Evolutionary conservation across 768 basidiomycete species (phyloP), one percentile per base, ranked within the genome.

Genomic region (Cyathus striatus): DNA sequence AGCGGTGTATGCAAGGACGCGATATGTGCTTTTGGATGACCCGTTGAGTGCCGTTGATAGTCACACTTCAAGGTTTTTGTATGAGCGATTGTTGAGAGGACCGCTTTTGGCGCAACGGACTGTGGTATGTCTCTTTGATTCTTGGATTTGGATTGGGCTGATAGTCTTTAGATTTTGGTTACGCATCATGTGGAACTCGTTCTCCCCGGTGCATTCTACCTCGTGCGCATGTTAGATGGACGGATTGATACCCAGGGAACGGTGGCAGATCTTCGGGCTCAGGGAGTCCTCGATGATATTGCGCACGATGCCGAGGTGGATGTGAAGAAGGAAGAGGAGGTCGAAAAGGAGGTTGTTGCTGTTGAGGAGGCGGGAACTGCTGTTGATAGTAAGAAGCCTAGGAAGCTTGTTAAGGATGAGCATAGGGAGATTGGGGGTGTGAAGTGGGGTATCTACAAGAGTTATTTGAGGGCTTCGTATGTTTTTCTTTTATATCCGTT

Each of bases 161-260:
- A 6, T 36, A 12, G 7, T 36, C 17, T 18, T 36, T 18, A 10
- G 20, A 57, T 58, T 12, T 68, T 86, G 4, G 88, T 92, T 23
- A 90, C 88, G 0, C 90, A 92, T 48, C 89, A 91, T 53, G 82
- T 91, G 22, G 86, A 90, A 40, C 75, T 93, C 1, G 82, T 91
- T 14, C 75, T 90, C 5, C 83, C 88, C 0, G 82, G 79, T 0
- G 77, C 85, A 0, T 55, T 81, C 51, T 89, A 89, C 51, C 63
- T 91, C 2, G 72, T 91, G 5, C 78, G 86, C 22, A 83, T 91
- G 75, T 69, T 88, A 1, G 88, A 90, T 54, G 90, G 89, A 2
- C 78, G 87, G 10, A 80, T 91, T 40, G 87, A 90, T 52, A 73
- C 76, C 1, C 79, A 87, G 54, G 90, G 90, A 5, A 76, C 75